Evolutionary conservation across 257 asterid species (phyloP), one percentile per base, ranked within the genome.

Genomic region (Solanum lycopersicoides): DNA sequence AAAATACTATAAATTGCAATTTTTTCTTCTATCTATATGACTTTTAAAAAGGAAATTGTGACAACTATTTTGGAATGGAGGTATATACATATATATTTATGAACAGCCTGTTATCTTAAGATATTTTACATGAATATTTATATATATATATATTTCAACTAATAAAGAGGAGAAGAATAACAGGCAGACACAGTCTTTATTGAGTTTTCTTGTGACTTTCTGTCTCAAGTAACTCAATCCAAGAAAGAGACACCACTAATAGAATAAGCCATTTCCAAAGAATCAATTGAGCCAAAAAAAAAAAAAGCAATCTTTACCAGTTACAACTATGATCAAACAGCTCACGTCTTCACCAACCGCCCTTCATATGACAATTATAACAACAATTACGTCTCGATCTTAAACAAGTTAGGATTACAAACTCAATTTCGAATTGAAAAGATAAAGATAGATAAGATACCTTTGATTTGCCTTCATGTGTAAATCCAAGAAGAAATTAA

Each of bases 401-500:
- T 53, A 74, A 74, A 74, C 12, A 2, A 37, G 18, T 37, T 39
- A 18, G 2, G 25, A 71, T 25, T 1, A 11, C 14, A 21, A 75
- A 23, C 12, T 23, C 83, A 75, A 41, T 75, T 75, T 7, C 1
- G 0, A 35, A 71, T 32, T 9, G 42, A 30, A 71, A 32, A 32
- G 77, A 16, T 12, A 75, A 14, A 65, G 34, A 68, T 41, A 71
- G 42, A 71, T 15, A 32, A 71, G 44, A 15, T 71, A 71, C 44
- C 25, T 71, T 35, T 32, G 32, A 60, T 23, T 23, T 63, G 75
- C 53, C 76, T 86, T 32, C 77, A 88, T 92, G 91, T 95, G 98
- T 88, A 92, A 90, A 92, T 90, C 96, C 86, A 93, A 93, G 94
- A 92, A 89, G 63, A 91, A 86, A 50, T 85, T 89, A 84, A 47